Conservation (phyloP, 805 yeast genomes). For the Myxozyma neglecta region DNA sequence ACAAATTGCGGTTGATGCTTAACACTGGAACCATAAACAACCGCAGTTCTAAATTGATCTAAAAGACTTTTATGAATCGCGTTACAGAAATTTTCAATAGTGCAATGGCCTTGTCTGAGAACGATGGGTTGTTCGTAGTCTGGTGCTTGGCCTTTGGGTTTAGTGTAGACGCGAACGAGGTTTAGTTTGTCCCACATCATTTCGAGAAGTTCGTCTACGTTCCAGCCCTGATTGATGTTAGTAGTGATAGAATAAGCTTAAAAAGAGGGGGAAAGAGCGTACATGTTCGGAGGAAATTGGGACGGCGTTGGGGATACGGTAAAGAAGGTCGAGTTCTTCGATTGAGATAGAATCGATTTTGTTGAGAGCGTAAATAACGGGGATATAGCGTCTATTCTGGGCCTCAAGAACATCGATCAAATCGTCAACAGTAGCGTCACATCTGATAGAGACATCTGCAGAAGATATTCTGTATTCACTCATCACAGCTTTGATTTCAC, state of each 20-base stretch:
- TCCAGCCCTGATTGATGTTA: slow-evolving; percentile 64
- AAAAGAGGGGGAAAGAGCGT: background rate
- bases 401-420: slow-evolving; percentile 91
- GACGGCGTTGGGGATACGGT: slow-evolving; percentile 94
- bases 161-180: slow-evolving; percentile 92
- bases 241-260: background rate
- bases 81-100: slow-evolving; percentile 95
- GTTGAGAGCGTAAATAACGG: slow-evolving; percentile 91
- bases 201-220: slow-evolving; percentile 89
- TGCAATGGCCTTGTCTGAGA: slow-evolving; percentile 71
- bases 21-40: slow-evolving; percentile 88
- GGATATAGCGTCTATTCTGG: slow-evolving; percentile 86
- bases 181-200: slow-evolving; percentile 93
- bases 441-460: slow-evolving; percentile 93
- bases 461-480: slow-evolving; percentile 91
- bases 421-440: slow-evolving; percentile 98
- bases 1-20: slow-evolving; percentile 98
- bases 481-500: slow-evolving; percentile 95
- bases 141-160: slow-evolving; percentile 92
- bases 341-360: slow-evolving; percentile 93
- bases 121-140: slow-evolving; percentile 96
- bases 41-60: slow-evolving; percentile 88
- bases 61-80: slow-evolving; percentile 92
- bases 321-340: slow-evolving; percentile 85
- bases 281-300: slow-evolving; percentile 88